Evolutionary conservation across 1,139 yeast species (phyloP), one percentile per base, ranked within the genome.

Genomic region (Debaryomyces psychrophilus): DNA sequence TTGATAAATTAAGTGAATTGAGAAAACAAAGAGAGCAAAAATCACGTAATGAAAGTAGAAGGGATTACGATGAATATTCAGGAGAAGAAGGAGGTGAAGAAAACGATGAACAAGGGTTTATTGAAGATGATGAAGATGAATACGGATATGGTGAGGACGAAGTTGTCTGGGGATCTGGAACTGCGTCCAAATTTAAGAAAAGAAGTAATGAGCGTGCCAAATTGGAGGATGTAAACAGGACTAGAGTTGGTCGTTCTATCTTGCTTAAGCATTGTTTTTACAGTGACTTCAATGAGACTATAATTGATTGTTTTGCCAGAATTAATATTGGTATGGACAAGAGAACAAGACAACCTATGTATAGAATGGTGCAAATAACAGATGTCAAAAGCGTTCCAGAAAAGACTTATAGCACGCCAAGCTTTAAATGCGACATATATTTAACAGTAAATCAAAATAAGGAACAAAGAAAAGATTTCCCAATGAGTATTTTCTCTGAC

Each of bases 1-100:
- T 61, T 45, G 79, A 85, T 47, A 86, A 87, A 60, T 77, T 92
- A 56, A 83, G 87, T 33, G 97, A 90, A 67, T 80, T 92, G 64
- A 87, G 87, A 61, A 89, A 85, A 64, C 95, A 88, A 63, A 81
- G 97, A 65, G 95, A 88, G 56, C 82, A 75, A 64, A 84, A 82
- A 60, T 68, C 69, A 43, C 73, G 71, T 48, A 70, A 73, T 33
- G 58, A 59, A 43, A 53, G 59, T 53, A 64, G 60, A 49, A 51
- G 70, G 48, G 53, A 55, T 38, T 69, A 67, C 5, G 70, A 68
- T 9, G 71, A 63, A 6, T 71, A 68, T 23, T 73, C 69, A 5
- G 75, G 69, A 2, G 68, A 61, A 12, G 69, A 63, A 5, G 69
- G 60, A 4, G 76, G 73, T 8, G 77, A 71, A 8, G 80, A 69